These are phyloP conservation scores for Cyclocybe cylindracea DNA, from an alignment of 768 basidiomycete genomes.

Conservation along the genomic window DNA sequence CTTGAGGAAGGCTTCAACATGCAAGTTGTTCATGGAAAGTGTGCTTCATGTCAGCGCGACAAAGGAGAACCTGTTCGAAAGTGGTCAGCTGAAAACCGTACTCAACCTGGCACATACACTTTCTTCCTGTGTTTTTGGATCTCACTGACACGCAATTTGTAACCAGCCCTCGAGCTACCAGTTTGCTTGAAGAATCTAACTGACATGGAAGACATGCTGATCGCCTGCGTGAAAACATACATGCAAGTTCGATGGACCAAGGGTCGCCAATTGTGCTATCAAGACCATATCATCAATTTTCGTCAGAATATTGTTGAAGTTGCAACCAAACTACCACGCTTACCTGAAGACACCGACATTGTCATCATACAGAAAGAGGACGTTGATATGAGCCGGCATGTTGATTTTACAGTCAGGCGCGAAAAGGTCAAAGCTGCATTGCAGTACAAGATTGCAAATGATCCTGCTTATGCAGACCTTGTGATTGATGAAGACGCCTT, in stretches of 20 bases:
- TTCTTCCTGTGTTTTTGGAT: no score
- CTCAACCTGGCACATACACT: no score
- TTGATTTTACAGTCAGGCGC: constrained; percentile 10
- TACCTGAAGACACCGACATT: constrained; percentile 19
- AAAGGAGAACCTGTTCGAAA: no score
- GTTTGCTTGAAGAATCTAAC: constrained; percentile 7
- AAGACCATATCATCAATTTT: constrained; percentile 17
- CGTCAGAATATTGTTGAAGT: constrained; percentile 12
- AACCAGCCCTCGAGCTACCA: neutral
- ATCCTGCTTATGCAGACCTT: no score
- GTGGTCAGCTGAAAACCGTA: no score
- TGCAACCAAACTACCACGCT: constrained; percentile 9
- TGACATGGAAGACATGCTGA: constrained; percentile 18
- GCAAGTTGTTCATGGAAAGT: no score
- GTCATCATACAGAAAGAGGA: constrained; percentile 9
- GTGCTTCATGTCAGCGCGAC: no score
- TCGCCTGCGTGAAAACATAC: constrained; percentile 4
- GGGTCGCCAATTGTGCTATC: constrained; percentile 4
- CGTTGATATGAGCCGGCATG: constrained; percentile 11
- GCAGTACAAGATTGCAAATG: no score
- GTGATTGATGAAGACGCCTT: no score
- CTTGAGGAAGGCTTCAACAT: no score
- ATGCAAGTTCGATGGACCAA: constrained; percentile 3
- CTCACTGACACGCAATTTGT: no score
- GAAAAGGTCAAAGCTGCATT: no score